Evolutionary conservation across 148 eudicot species (phyloP).

Genomic region (Chenopodium album): DNA sequence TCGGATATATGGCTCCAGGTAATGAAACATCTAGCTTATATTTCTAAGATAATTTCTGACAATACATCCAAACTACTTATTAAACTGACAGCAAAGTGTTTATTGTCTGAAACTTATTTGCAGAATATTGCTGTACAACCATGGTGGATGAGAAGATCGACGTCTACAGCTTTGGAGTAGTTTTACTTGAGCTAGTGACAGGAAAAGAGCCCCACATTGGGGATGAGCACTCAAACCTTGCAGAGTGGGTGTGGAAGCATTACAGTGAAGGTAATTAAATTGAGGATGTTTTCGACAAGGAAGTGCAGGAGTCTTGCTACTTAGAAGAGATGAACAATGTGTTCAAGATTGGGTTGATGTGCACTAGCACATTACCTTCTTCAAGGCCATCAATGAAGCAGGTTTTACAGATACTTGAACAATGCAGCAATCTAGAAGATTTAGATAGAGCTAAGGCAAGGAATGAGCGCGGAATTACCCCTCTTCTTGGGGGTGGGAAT

Average conservation of each 20-base stretch:
- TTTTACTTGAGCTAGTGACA: conserved; percentile 70
- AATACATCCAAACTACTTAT: not conserved
- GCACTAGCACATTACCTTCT: conserved; percentile 54
- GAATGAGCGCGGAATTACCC: conserved; percentile 43
- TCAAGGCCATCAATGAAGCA: conserved; percentile 81
- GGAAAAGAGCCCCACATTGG: conserved; percentile 67
- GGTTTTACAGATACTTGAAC: conserved; percentile 50
- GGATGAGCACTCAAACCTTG: conserved; percentile 58
- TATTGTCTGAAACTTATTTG: not conserved
- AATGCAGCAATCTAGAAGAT: conserved; percentile 27
- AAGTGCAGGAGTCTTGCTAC: conserved; percentile 36
- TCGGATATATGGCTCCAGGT: conserved; percentile 65
- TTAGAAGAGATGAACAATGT: conserved; percentile 57
- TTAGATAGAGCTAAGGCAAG: conserved; percentile 26
- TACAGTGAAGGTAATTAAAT: conserved; percentile 45
- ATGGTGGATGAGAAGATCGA: conserved; percentile 81
- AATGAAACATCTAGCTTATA: not conserved
- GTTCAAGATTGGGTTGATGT: conserved; percentile 63
- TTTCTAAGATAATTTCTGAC: not conserved
- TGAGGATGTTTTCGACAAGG: conserved; percentile 40
- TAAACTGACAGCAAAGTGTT: not conserved
- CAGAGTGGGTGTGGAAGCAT: conserved; percentile 83
- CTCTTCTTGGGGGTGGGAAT: conserved; percentile 46
- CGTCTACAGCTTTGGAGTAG: conserved; percentile 80
- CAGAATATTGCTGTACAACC: conserved; percentile 64